phyloP scores from a whole-genome alignment of 345 rosid species.

The Leavenworthia alabamica region DNA sequence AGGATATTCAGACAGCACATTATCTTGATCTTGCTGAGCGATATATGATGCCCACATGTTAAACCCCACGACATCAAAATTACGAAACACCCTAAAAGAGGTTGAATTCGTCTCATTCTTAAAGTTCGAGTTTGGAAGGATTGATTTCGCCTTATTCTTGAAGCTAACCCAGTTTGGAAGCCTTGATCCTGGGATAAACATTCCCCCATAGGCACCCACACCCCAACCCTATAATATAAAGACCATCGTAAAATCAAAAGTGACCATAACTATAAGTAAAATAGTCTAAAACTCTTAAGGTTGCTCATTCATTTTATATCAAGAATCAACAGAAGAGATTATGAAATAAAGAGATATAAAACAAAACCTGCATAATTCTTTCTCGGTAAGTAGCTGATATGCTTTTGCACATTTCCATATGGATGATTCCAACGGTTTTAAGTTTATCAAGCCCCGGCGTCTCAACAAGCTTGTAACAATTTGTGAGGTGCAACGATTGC shows the following conservation, averaged over 20 bases:
- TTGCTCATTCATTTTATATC: neutral
- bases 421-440: slow-evolving; percentile 1
- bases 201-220: neutral
- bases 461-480: neutral
- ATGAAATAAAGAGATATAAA: neutral
- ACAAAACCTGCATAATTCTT: slow-evolving; percentile 20
- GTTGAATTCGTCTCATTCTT: neutral
- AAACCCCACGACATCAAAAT: neutral
- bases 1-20: slow-evolving; percentile 1
- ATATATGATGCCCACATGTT: neutral
- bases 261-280: neutral
- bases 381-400: neutral
- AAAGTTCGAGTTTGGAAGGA: too few species aligned
- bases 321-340: neutral
- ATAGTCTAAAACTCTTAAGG: neutral
- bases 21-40: neutral
- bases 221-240: slow-evolving; percentile 2
- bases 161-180: slow-evolving; percentile 16
- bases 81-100: slow-evolving; percentile 15
- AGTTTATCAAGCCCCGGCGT: slow-evolving; percentile 14
- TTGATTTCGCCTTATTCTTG: neutral
- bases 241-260: too few species aligned
- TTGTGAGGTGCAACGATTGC: neutral
- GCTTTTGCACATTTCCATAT: slow-evolving; percentile 23
- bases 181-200: slow-evolving; percentile 14